Base-by-base conservation (phyloP, 768 basidiomycete species). In the Tephrocybe sp. region DNA sequence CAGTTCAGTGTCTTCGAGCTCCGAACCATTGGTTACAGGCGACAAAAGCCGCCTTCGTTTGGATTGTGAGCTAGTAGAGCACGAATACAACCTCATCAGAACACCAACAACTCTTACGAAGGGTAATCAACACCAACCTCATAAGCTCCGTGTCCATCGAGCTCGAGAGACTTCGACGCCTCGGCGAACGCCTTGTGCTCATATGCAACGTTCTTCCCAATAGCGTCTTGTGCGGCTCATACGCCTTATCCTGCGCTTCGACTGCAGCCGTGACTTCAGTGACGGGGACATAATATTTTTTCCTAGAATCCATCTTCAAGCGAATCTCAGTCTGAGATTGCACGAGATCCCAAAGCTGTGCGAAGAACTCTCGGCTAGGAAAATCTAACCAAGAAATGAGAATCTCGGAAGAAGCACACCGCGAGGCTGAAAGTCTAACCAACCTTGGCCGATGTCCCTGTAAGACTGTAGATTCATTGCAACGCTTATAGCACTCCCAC, bases 41-140 rank as follows among this genome's bases (percentile, higher is more conserved):
- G 71, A 73, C 16, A 74, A 73, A 6, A 80, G 51, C 12, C 78
- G 71, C 39, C 66, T 70, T 34, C 75, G 74, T 60, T 83, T 83
- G 53, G 60, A 64, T 48, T 56, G 58, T 34, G 62, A 58, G 41
- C 66, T 65, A 44, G n/a, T n/a, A n/a, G n/a, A n/a, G n/a, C n/a
- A n/a, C n/a, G n/a, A n/a, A n/a, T n/a, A n/a, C n/a, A n/a, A n/a
- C n/a, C n/a, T n/a, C n/a, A n/a, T n/a, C n/a, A n/a, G n/a, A n/a
- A n/a, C n/a, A n/a, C n/a, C n/a, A n/a, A n/a, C n/a, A n/a, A n/a
- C 15, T 11, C 5, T 35, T 35, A 5, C 18, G 16, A 18, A 31
- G 25, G 13, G 32, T 26, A 38, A 19, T 16, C 30, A 45, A 31
- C 18, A 65, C 70, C 24, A 48, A 81, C 81, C 70, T 74, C 27